Conservation (phyloP, 371 early-diverging fungal species). For the Phascolomyces articulosus region DNA sequence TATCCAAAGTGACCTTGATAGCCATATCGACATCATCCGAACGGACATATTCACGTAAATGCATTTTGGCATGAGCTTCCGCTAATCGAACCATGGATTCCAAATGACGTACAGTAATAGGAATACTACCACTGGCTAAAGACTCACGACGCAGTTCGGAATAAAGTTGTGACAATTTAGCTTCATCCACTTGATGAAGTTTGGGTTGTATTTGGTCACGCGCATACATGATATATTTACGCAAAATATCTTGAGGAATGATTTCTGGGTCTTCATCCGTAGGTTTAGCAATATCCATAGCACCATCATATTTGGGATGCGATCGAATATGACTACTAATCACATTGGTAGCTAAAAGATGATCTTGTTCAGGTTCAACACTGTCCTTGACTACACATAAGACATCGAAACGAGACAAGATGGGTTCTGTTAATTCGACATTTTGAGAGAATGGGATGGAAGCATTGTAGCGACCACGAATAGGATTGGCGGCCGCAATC, state of each 20-base stretch:
- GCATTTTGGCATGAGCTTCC: slow-evolving; percentile 98
- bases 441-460: slow-evolving; percentile 95
- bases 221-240: slow-evolving; percentile 98
- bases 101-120: slow-evolving; percentile 99
- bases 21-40: slow-evolving; percentile 97
- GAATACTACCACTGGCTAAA: slow-evolving; percentile 87
- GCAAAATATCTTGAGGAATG: slow-evolving; percentile 86
- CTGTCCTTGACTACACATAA: slow-evolving; percentile 97
- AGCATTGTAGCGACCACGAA: slow-evolving; percentile 97
- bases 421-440: slow-evolving; percentile 99
- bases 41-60: slow-evolving; percentile 92
- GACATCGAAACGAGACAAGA: slow-evolving; percentile 99
- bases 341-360: slow-evolving; percentile 94
- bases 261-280: slow-evolving; percentile 58
- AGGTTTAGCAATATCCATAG: slow-evolving; percentile 35
- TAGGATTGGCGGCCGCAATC: slow-evolving; percentile 97
- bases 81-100: slow-evolving; percentile 98
- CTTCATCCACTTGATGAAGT: slow-evolving; percentile 86
- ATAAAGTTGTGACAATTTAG: slow-evolving; percentile 88
- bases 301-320: slow-evolving; percentile 72
- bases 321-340: slow-evolving; percentile 89
- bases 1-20: slow-evolving; percentile 91
- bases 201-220: slow-evolving; percentile 87
- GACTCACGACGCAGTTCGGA: slow-evolving; percentile 96
- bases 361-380: slow-evolving; percentile 89